Evolutionary conservation across 305 asterid species (phyloP).

Genomic region (Fraxinus albicans): DNA sequence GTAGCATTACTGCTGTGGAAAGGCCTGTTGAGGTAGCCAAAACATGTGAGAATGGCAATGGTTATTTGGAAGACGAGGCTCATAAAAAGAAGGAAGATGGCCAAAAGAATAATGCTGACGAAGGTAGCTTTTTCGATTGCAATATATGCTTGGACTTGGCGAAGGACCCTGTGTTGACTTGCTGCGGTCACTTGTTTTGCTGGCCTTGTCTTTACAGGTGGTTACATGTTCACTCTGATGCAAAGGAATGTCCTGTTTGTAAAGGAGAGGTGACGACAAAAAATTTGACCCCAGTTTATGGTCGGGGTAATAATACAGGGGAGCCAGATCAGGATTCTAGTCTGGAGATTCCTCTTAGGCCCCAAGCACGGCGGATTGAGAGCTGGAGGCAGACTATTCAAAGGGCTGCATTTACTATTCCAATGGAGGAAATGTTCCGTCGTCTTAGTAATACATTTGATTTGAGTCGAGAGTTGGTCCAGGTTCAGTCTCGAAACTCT

Average conservation of each 20-base stretch:
- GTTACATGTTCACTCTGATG: slow-evolving; percentile 53
- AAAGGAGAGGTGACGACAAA: slow-evolving; percentile 55
- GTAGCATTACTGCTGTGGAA: slow-evolving; percentile 35
- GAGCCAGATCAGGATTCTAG: slow-evolving; percentile 34
- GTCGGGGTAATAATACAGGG: slow-evolving; percentile 33
- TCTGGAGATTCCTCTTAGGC: slow-evolving; percentile 49
- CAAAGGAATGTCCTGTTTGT: slow-evolving; percentile 59
- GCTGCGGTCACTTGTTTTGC: slow-evolving; percentile 62
- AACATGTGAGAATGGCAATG: slow-evolving; percentile 35
- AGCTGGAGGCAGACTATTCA: slow-evolving; percentile 61
- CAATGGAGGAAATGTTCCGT: slow-evolving; percentile 83
- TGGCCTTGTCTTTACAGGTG: slow-evolving; percentile 63
- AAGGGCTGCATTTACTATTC: slow-evolving; percentile 59
- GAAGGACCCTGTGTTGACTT: slow-evolving; percentile 58
- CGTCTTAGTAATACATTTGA: slow-evolving; percentile 52
- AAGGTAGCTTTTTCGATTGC: slow-evolving; percentile 55
- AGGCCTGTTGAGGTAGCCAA: slow-evolving; percentile 30
- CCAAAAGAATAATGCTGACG: slow-evolving; percentile 34
- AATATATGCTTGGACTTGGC: slow-evolving; percentile 60
- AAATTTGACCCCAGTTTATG: slow-evolving; percentile 52
- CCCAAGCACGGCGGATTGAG: slow-evolving; percentile 49
- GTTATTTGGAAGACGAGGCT: slow-evolving; percentile 31
- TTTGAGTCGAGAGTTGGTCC: slow-evolving; percentile 44
- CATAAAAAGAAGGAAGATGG: slow-evolving; percentile 37
- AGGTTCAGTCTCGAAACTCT: slow-evolving; percentile 40